These are phyloP conservation scores for Capsicum chinense DNA, from an alignment of 257 asterid species.

Conservation along the genomic window DNA sequence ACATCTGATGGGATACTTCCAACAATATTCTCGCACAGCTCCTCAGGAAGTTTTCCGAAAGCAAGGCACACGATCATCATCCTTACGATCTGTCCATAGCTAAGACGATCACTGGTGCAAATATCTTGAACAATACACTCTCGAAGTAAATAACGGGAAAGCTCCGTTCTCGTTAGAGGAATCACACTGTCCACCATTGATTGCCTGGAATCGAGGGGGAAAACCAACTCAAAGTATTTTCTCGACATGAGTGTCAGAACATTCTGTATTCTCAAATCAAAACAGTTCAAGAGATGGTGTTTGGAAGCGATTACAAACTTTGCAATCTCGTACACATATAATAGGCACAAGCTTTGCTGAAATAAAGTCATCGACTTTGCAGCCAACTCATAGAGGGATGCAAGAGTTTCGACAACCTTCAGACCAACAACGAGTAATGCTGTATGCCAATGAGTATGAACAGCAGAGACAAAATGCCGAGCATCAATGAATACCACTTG, in stretches of 20 bases:
- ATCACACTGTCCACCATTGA: slow-evolving; percentile 45
- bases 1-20: slow-evolving; percentile 21
- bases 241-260: slow-evolving; percentile 33
- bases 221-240: slow-evolving; percentile 45
- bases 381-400: slow-evolving; percentile 36
- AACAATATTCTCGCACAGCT: slow-evolving; percentile 34
- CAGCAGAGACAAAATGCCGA: slow-evolving; percentile 47
- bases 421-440: slow-evolving; percentile 53
- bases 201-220: slow-evolving; percentile 48
- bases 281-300: not conserved
- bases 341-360: slow-evolving; percentile 44
- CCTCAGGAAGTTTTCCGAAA: slow-evolving; percentile 34
- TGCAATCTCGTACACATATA: slow-evolving; percentile 40
- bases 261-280: slow-evolving; percentile 28
- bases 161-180: slow-evolving; percentile 42
- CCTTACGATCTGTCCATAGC: slow-evolving; percentile 52
- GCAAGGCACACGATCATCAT: slow-evolving; percentile 52
- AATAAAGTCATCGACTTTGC: slow-evolving; percentile 29
- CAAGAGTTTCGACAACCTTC: slow-evolving; percentile 49
- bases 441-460: slow-evolving; percentile 44
- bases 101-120: slow-evolving; percentile 29
- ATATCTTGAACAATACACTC: slow-evolving; percentile 40
- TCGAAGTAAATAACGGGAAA: slow-evolving; percentile 46
- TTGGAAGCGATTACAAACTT: slow-evolving; percentile 36
- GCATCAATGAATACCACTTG: slow-evolving; percentile 37